Evolutionary conservation across 169 alveolate genomes (phyloP).

Genomic region (Plasmodium vivax): DNA sequence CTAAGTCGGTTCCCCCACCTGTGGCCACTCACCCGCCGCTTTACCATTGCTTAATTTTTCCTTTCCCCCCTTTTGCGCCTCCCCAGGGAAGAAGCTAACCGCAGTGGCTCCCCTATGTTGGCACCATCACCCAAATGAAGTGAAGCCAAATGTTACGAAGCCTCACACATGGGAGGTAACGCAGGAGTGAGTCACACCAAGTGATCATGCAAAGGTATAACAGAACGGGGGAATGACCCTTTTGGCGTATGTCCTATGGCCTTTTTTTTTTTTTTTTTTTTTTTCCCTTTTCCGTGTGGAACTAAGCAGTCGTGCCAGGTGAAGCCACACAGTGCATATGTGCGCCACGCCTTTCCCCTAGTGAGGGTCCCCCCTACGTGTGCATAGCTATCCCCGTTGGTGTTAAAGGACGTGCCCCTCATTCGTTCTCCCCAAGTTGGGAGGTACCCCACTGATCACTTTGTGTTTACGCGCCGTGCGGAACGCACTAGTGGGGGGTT

Average conservation of each 20-base stretch:
- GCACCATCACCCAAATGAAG: not conserved
- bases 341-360: not conserved
- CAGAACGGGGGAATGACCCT: not conserved
- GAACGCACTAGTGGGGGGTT: not conserved
- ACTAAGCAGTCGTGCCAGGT: not conserved
- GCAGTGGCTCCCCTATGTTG: not conserved
- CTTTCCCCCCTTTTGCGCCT: not conserved
- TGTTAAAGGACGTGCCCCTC: not conserved
- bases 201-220: not conserved
- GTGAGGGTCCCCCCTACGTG: not conserved
- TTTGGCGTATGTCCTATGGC: not conserved
- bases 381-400: not conserved
- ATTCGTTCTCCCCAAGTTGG: not conserved
- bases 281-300: not conserved
- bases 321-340: not conserved
- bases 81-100: not conserved
- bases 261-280: no score
- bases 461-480: not conserved
- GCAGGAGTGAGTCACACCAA: not conserved
- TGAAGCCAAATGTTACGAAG: not conserved
- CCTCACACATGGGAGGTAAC: not conserved
- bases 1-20: no score
- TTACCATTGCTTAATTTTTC: not conserved
- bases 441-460: not conserved
- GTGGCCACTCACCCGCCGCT: not conserved